Evolutionary conservation across 176 grass and related monocot genomes (phyloP).

Genomic region (Avena atlantica): DNA sequence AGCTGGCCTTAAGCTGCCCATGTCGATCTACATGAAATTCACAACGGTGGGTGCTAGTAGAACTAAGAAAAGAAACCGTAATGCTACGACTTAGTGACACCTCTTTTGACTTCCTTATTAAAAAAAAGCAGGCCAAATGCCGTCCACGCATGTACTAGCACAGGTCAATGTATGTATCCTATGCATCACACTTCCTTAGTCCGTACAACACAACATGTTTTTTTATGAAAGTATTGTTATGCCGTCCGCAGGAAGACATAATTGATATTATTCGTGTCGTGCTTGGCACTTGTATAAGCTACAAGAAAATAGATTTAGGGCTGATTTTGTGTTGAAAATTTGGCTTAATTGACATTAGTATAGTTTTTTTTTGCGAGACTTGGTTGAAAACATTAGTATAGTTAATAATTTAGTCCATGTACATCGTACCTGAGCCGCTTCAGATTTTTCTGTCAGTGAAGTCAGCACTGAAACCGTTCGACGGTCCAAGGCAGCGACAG

Average conservation of each 20-base stretch:
- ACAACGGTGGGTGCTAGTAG: conserved; percentile 13
- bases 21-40: conserved; percentile 31
- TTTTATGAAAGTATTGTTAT: not conserved
- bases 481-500: not conserved
- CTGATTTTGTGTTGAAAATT: not conserved
- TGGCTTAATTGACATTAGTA: not conserved
- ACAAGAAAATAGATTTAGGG: not conserved
- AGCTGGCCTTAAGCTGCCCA: conserved; percentile 34
- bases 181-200: not conserved
- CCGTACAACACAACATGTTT: not conserved
- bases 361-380: no score
- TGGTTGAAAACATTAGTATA: not conserved
- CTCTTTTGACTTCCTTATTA: conserved; percentile 21
- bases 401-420: not conserved
- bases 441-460: not conserved
- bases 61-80: no score
- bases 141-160: not conserved
- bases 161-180: no score
- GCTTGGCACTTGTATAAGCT: not conserved
- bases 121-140: not conserved
- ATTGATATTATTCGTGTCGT: not conserved
- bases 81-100: not conserved
- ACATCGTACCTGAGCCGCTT: not conserved
- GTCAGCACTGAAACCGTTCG: not conserved
- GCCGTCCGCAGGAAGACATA: not conserved